phyloP scores from a whole-genome alignment of 305 asterid genomes.

The Plantago coronopus region DNA sequence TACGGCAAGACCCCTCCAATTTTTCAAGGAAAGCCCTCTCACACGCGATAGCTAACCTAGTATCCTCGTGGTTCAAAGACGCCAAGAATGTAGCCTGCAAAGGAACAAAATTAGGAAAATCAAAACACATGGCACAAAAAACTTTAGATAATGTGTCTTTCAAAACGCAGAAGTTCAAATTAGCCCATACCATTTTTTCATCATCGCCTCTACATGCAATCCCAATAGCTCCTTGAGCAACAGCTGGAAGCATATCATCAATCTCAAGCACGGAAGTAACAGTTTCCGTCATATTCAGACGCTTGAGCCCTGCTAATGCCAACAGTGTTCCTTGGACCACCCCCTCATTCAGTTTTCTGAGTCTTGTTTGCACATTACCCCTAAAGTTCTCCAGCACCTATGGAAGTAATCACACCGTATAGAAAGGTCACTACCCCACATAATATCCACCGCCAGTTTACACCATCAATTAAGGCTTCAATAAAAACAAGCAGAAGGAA shows the following conservation, averaged over 20 bases:
- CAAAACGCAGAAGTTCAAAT: neutral
- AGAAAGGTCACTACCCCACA: neutral
- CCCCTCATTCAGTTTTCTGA: constrained; percentile 78
- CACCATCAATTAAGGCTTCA: neutral
- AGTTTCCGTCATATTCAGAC: constrained; percentile 76
- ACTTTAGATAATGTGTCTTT: neutral
- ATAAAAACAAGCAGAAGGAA: too few species aligned
- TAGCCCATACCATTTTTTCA: constrained; percentile 62
- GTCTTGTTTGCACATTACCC: constrained; percentile 93
- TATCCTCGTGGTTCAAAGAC: constrained; percentile 73
- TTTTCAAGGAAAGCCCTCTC: constrained; percentile 84
- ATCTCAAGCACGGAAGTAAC: constrained; percentile 70
- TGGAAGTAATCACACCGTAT: neutral
- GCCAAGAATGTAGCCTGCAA: constrained; percentile 1
- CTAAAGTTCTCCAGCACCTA: constrained; percentile 90
- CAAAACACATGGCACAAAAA: neutral
- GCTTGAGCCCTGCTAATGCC: constrained; percentile 93
- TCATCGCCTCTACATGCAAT: constrained; percentile 84
- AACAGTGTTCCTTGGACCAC: constrained; percentile 87
- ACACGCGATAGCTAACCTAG: constrained; percentile 78
- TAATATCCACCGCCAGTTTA: neutral
- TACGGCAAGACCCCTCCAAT: constrained; percentile 87
- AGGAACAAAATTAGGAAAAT: neutral
- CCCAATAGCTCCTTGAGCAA: constrained; percentile 95
- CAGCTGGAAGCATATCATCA: constrained; percentile 98